Evolutionary conservation across 1,139 yeast genomes (phyloP).

Genomic region (Taphrina flavorubra): DNA sequence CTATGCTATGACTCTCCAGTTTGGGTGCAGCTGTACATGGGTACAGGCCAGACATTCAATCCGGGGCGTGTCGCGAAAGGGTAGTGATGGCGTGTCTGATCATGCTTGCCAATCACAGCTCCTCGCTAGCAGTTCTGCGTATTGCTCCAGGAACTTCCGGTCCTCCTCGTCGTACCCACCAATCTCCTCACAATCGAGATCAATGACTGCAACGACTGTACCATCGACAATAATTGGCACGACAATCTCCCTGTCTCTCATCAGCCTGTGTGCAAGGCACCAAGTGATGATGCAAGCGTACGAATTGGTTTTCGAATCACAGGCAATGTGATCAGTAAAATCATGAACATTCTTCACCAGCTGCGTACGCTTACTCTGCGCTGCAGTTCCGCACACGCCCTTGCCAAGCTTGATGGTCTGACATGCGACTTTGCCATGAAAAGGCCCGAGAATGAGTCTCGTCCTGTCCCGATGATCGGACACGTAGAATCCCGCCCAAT

Average conservation of each 20-base stretch:
- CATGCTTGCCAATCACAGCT: constrained; percentile 55
- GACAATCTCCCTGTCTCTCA: constrained; percentile 66
- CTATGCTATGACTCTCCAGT: no score
- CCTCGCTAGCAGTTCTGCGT: constrained; percentile 61
- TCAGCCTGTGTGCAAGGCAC: not conserved
- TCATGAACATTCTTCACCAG: constrained; percentile 74
- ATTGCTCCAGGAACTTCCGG: constrained; percentile 61
- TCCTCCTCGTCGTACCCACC: constrained; percentile 74
- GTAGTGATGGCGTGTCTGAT: not conserved
- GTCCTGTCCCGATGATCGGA: constrained; percentile 51
- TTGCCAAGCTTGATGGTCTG: constrained; percentile 75
- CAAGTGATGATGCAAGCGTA: constrained; percentile 55
- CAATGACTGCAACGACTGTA: constrained; percentile 72
- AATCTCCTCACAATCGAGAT: constrained; percentile 73
- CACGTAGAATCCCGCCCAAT: constrained; percentile 94
- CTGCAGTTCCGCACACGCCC: constrained; percentile 94
- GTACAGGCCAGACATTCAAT: no score
- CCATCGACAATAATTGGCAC: constrained; percentile 67
- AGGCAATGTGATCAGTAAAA: constrained; percentile 93
- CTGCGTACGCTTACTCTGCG: constrained; percentile 63
- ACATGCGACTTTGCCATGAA: constrained; percentile 96
- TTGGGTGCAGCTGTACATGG: no score
- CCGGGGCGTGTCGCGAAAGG: no score
- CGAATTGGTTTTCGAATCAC: constrained; percentile 82
- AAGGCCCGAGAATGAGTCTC: constrained; percentile 81